Base-by-base conservation (phyloP, 164 flowering plant species). In the Hamamelis virginiana region DNA sequence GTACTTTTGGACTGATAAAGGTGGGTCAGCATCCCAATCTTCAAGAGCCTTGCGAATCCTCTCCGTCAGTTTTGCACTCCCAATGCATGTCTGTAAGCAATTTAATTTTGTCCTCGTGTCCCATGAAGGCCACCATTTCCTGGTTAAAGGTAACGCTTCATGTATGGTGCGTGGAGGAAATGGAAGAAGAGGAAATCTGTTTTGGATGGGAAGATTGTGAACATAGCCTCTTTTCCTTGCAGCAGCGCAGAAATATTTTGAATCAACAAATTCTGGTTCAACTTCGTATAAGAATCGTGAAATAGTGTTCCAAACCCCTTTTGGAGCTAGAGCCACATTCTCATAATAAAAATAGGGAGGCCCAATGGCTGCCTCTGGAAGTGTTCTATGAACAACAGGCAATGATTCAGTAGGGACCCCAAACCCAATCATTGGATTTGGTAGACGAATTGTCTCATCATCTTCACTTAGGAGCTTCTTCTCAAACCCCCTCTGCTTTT, bases 91-190 rank as follows among this genome's bases (percentile, higher is more conserved):
- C 61, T 86, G 93, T 18, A 96, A 68, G 75, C 98, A 96, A 58
- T 91, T 93, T n/a, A 92, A 58, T 43, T 96, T 86, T 15, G 85
- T 88, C 44, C 98, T 80, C 0, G 70, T 41, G 64, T 96, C 99
- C 98, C 99, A 96, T 1, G 83, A 52, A 19, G 99, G 98, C 99
- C 97, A 96, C 96, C 97, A 96, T 73, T 65, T 86, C 77, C 56
- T 87, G 14, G 95, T 86, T 26, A 82, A 53, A 0, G 98, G 98
- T 0, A 96, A 69, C 9, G 97, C 99, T 33, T 92, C 96, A 46
- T 78, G 75, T 19, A 96, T 85, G 15, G 94, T 91, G 12, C 55
- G 75, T 9, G 96, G 91, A 15, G 91, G 95, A n/a, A 83, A 76
- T 0, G 97, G 99, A 50, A 73, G 48, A 47, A 93, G 78, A 5